phyloP scores from a whole-genome alignment of 2,329 filamentous ascomycete species.

The Clarireedia monteithiana region DNA sequence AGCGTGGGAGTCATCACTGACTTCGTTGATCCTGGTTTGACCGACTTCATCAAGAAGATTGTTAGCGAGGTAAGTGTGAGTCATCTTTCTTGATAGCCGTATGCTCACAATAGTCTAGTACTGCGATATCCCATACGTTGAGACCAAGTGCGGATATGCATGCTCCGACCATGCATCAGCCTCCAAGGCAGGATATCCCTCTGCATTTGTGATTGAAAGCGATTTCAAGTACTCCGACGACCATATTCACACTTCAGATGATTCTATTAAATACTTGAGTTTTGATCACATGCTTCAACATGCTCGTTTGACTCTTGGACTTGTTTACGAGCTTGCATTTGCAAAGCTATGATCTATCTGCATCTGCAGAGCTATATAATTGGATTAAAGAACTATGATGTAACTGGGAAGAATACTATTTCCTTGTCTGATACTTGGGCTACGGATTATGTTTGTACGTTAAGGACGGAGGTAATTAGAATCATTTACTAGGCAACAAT shows the following conservation, averaged over 20 bases:
- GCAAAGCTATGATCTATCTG: slow-evolving; percentile 39
- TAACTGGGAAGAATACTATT: too few relatives aligned
- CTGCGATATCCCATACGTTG: slow-evolving; percentile 78
- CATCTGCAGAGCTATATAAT: not conserved
- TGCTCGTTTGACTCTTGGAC: slow-evolving; percentile 72
- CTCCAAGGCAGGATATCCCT: slow-evolving; percentile 66
- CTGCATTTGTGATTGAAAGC: slow-evolving; percentile 69
- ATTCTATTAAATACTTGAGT: slow-evolving; percentile 62
- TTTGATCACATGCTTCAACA: slow-evolving; percentile 93
- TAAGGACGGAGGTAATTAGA: not conserved
- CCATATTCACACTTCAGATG: slow-evolving; percentile 64
- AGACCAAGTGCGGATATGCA: slow-evolving; percentile 85
- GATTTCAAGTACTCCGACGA: slow-evolving; percentile 59
- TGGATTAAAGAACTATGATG: not conserved
- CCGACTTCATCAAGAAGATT: slow-evolving; percentile 82
- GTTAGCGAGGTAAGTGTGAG: slow-evolving; percentile 51
- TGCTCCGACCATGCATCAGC: slow-evolving; percentile 70
- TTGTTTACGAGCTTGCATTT: slow-evolving; percentile 79
- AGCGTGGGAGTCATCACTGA: slow-evolving; percentile 89
- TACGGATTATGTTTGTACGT: not conserved
- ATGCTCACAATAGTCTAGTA: slow-evolving; percentile 44
- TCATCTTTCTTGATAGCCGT: not conserved
- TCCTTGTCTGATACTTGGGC: not conserved
- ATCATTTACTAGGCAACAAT: not conserved
- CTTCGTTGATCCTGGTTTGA: slow-evolving; percentile 76